A percentile compares a stretch with the other conserved stretches of the same genome.
Evolutionary conservation across 805 yeast species (phyloP).

Genomic region (Kuraishia ogatae): DNA sequence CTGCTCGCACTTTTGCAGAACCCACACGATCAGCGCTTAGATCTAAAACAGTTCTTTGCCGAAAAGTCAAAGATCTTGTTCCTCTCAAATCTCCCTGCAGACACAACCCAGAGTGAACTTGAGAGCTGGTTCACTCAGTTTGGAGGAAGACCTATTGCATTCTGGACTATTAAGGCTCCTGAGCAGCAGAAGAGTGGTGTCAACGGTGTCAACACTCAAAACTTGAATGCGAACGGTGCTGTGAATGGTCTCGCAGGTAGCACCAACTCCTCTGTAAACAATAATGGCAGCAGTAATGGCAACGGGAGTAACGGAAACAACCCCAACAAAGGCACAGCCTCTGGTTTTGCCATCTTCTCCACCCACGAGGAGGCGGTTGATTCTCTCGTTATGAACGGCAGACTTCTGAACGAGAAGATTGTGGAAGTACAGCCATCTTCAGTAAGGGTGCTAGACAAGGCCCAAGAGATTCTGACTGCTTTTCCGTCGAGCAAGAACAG

Average conservation of each 20-base stretch:
- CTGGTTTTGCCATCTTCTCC: slow-evolving; percentile 82
- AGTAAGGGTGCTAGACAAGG: slow-evolving; percentile 65
- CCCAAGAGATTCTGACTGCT: slow-evolving; percentile 72
- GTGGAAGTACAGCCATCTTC: slow-evolving; percentile 87
- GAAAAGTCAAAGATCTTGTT: slow-evolving; percentile 77
- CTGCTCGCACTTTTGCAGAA: slow-evolving; percentile 49
- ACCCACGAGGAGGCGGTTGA: slow-evolving; percentile 83
- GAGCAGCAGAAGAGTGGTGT: background rate
- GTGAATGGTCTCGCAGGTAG: slow-evolving; percentile 25
- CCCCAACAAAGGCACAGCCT: slow-evolving; percentile 32
- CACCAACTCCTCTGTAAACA: slow-evolving; percentile 18
- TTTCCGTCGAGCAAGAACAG: slow-evolving; percentile 80
- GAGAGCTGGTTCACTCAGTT: slow-evolving; percentile 88
- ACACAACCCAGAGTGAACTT: slow-evolving; percentile 83
- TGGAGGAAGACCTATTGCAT: slow-evolving; percentile 81
- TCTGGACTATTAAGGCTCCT: slow-evolving; percentile 58
- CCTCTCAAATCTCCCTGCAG: slow-evolving; percentile 72
- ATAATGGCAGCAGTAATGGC: slow-evolving; percentile 9
- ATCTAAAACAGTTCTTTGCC: slow-evolving; percentile 52
- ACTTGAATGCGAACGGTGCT: slow-evolving; percentile 9
- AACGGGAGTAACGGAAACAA: slow-evolving; percentile 6
- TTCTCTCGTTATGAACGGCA: slow-evolving; percentile 71
- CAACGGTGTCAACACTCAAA: slow-evolving; percentile 5
- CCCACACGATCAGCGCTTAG: slow-evolving; percentile 75
- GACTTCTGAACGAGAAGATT: slow-evolving; percentile 58